Conservation (phyloP, 1,284 basidiomycete species). For the Trichosporon inkin region DNA sequence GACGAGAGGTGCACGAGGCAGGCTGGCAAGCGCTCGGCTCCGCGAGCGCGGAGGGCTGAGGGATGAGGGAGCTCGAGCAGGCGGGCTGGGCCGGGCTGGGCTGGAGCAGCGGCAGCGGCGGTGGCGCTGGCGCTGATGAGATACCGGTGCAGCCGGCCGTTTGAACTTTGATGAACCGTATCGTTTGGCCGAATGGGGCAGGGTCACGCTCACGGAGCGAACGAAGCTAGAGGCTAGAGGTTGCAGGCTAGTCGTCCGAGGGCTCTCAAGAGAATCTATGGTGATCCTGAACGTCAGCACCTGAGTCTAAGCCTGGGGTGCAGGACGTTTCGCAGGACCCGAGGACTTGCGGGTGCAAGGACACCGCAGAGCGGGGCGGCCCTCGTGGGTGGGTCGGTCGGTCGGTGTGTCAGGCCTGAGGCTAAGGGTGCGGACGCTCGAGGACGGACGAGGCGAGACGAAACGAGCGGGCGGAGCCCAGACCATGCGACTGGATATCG, state of each 20-base stretch:
- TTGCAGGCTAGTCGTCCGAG: background rate
- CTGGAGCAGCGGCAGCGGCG: background rate
- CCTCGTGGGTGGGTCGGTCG: background rate
- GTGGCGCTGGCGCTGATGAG: background rate
- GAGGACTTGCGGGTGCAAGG: too few species aligned
- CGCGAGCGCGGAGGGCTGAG: background rate
- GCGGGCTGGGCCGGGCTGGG: background rate
- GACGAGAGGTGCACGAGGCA: background rate
- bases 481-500: background rate
- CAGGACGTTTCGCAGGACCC: too few species aligned
- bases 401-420: conserved; percentile 11
- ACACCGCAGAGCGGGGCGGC: too few species aligned
- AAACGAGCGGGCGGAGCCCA: background rate
- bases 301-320: conserved; percentile 2
- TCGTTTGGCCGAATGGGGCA: background rate
- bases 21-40: background rate
- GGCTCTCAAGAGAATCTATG: background rate
- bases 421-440: conserved; percentile 22
- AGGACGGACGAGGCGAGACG: conserved; percentile 5
- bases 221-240: background rate
- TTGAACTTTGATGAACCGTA: background rate
- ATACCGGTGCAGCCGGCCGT: conserved; percentile 4
- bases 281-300: conserved; percentile 1
- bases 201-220: background rate
- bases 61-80: background rate